These are phyloP conservation scores for Pezicula neosporulosa DNA, from an alignment of 2,329 filamentous ascomycete genomes.

Conservation along the genomic window DNA sequence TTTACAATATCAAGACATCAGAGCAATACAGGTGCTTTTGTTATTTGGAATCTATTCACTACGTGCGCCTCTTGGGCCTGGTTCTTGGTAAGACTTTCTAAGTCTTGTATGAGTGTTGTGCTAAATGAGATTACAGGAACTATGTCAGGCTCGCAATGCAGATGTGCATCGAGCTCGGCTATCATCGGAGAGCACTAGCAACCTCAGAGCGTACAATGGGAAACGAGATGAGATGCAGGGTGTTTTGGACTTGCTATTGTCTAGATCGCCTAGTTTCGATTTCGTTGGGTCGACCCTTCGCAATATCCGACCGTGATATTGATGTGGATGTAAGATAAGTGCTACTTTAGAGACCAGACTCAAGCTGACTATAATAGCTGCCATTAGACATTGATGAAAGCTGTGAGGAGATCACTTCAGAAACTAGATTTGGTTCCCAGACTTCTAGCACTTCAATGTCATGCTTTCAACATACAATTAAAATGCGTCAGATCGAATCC, in stretches of 20 bases:
- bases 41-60: constrained; percentile 31
- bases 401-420: constrained; percentile 11
- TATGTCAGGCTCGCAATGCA: constrained; percentile 25
- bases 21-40: constrained; percentile 29
- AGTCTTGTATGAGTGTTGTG: too few species aligned
- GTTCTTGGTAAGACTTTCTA: constrained; percentile 22
- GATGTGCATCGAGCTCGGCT: constrained; percentile 18
- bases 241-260: constrained; percentile 33
- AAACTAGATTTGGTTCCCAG: constrained; percentile 4
- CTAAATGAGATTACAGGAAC: constrained; percentile 5
- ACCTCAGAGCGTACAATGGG: constrained; percentile 7
- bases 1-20: constrained; percentile 29
- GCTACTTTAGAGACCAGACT: not conserved
- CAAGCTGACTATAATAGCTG: constrained; percentile 11
- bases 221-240: constrained; percentile 26
- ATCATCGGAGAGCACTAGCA: constrained; percentile 1
- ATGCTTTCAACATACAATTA: constrained; percentile 17
- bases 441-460: constrained; percentile 18
- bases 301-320: constrained; percentile 31
- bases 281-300: constrained; percentile 30
- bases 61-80: constrained; percentile 31
- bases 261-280: constrained; percentile 31
- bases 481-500: constrained; percentile 7
- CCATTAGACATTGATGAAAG: constrained; percentile 20
- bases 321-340: constrained; percentile 21